Evolutionary conservation across 2,329 filamentous ascomycete species (phyloP), one percentile per base, ranked within the genome.

Genomic region (Orbilia oligospora): DNA sequence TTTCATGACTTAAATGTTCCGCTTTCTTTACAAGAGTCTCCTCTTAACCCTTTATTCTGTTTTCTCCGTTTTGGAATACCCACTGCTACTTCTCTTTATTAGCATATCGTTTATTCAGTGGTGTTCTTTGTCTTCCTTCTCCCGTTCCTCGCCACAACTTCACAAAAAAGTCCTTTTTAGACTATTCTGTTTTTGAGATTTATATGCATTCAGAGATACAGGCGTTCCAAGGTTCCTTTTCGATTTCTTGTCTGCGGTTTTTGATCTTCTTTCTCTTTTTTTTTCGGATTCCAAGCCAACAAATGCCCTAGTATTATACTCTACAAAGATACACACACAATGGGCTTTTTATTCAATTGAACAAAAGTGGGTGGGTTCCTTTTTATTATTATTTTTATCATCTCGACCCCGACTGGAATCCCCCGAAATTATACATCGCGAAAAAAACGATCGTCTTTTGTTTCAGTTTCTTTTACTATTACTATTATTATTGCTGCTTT

Each of bases 191-290:
- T 30, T 58, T 71, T 71, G 58, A 65, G 8, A 67, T 61, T 71
- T 63, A 68, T 36, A 69, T 78, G 75, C 75, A 78, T 78, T 78
- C 68, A 69, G 46, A 78, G 68, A 78, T 64, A 78, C 68, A 70
- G 75, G 75, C 75, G 75, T 78, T 78, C 38, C 65, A 56, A 16
- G 75, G 69, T 67, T 64, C 41, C n/a, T n/a, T 22, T 27, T 69
- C 61, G 27, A 24, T 64, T 36, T 61, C 46, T 46, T 49, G 5
- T 27, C 51, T 44, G 38, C 24, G 36, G 33, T 67, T 56, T 48
- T 41, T 41, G 51, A 58, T 66, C n/a, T 67, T 61, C 16, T 24
- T 53, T 33, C n/a, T 61, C 3, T 18, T 24, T 30, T 33, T 24
- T 64, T n/a, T n/a, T n/a, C n/a, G n/a, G n/a, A 44, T 20, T 24